Conservation (phyloP, 2,329 filamentous ascomycete species). For the Blumeria hordei region DNA sequence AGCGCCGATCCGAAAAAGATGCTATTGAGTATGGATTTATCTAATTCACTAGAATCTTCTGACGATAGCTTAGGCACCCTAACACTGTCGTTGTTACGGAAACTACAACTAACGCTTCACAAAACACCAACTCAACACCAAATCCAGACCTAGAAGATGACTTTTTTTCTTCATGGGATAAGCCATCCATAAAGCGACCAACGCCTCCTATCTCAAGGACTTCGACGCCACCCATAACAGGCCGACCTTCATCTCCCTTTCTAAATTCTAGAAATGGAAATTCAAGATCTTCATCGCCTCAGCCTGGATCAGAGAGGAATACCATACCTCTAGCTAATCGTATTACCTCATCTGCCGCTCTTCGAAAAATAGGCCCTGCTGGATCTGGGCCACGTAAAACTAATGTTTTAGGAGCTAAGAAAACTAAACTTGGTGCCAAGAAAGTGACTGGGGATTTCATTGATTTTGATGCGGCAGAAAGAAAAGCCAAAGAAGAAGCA, state of each 20-base stretch:
- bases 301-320: slow-evolving; percentile 28
- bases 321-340: slow-evolving; percentile 38
- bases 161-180: slow-evolving; percentile 98
- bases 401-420: slow-evolving; percentile 70
- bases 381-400: slow-evolving; percentile 48
- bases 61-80: slow-evolving; percentile 40
- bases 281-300: slow-evolving; percentile 62
- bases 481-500: slow-evolving; percentile 90
- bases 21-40: slow-evolving; percentile 44
- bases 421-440: slow-evolving; percentile 75
- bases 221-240: slow-evolving; percentile 57
- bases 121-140: slow-evolving; percentile 49
- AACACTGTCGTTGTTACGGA: slow-evolving; percentile 57
- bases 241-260: slow-evolving; percentile 75
- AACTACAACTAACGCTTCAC: slow-evolving; percentile 28
- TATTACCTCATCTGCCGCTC: slow-evolving; percentile 53
- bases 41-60: slow-evolving; percentile 2
- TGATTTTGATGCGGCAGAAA: slow-evolving; percentile 93
- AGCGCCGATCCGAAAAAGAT: slow-evolving; percentile 61
- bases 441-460: slow-evolving; percentile 62
- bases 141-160: slow-evolving; percentile 65
- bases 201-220: slow-evolving; percentile 84
- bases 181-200: slow-evolving; percentile 86
- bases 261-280: slow-evolving; percentile 52
- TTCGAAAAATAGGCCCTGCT: slow-evolving; percentile 45